Base-by-base conservation (phyloP, 1,284 basidiomycete genomes). In the Meira miltonrushii region DNA sequence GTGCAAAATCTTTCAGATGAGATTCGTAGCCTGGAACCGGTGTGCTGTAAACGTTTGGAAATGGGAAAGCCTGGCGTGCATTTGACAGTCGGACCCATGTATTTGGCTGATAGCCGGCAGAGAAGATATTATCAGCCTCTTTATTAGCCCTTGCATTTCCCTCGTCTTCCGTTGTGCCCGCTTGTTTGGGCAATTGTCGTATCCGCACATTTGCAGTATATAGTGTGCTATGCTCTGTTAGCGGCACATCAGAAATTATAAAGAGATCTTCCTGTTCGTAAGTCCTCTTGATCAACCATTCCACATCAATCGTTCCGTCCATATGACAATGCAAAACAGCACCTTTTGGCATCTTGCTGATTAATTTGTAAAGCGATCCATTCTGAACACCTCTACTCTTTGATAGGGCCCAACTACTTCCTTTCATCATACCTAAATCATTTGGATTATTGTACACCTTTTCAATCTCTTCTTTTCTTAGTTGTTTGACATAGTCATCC, bases 291-390 rank as follows among this genome's bases (percentile, higher is more conserved):
- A 74, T 48, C 41, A 72, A 40, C 21, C 69, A 72, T 25, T 58
- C 55, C 1, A 64, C 60, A 33, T 71, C 66, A 15, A 72, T 67
- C 1, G 68, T 72, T 5, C 66, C 72, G 48, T 74, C 72, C 55
- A 74, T 68, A 25, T 74, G 70, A 50, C 70, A 53, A 38, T 53
- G 50, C 15, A 53, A 53, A 5, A 53, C 11, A 4, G 38, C 50
- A 15, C 50, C 50, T 38, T 53, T 53, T 38, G 50, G 50, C 50
- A 53, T 53, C 23, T 57, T 5, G 12, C 9, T 19, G 19, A 53
- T 21, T 12, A 49, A 38, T 15, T 57, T 39, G 21, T 33, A 37
- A 2, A 41, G 15, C 54, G n/a, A 2, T 3, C 43, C 54, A n/a
- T 47, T 23, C 15, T 21, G 13, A n/a, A 37, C 54, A 11, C 54